Evolutionary conservation across 129 eudicot genomes (phyloP).

Genomic region (Centaurea solstitialis): DNA sequence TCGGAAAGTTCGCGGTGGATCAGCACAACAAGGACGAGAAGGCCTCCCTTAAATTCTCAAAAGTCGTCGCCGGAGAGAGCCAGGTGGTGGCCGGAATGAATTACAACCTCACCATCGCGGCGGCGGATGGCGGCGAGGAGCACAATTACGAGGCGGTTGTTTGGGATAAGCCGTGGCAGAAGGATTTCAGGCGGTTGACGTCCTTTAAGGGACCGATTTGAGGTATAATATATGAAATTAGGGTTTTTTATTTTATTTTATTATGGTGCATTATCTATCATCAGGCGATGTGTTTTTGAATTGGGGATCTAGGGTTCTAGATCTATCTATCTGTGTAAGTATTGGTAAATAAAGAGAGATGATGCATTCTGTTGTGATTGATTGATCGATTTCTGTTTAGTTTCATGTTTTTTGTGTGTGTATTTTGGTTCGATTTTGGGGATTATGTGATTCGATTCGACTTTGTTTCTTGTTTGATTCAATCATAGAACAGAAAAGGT

Average conservation of each 20-base stretch:
- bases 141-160: slow-evolving; percentile 11
- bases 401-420: neutral
- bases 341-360: no score
- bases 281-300: no score
- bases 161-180: slow-evolving; percentile 12
- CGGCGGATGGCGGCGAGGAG: neutral
- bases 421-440: neutral
- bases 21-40: neutral
- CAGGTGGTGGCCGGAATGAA: slow-evolving; percentile 18
- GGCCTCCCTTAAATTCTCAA: neutral
- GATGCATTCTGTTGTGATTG: no score
- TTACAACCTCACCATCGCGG: slow-evolving; percentile 1
- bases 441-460: neutral
- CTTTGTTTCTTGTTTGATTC: neutral
- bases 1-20: slow-evolving; percentile 8
- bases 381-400: no score
- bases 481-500: neutral
- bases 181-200: neutral
- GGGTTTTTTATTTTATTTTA: no score
- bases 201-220: slow-evolving; percentile 7
- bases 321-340: no score
- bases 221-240: neutral
- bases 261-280: no score
- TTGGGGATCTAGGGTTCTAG: no score
- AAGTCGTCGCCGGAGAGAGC: neutral